Evolutionary conservation across 805 yeast species (phyloP).

Genomic region (Wickerhamomyces alni): DNA sequence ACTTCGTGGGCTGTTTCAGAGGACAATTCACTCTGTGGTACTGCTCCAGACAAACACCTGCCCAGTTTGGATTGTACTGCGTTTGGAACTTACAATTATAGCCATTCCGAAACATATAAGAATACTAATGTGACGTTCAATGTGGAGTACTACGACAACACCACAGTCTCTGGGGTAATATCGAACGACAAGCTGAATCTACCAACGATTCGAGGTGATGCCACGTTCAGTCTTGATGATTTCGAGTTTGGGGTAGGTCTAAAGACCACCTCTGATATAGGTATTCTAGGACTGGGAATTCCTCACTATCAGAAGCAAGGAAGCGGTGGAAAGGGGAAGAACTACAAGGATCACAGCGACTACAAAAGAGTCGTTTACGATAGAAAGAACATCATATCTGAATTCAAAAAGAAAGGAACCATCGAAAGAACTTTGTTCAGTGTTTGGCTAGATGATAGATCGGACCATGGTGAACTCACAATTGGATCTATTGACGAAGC

Average conservation of each 20-base stretch:
- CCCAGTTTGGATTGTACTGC: constrained; percentile 3
- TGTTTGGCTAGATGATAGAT: constrained; percentile 11
- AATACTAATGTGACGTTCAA: constrained; percentile 24
- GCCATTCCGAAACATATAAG: constrained; percentile 1
- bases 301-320: constrained; percentile 8
- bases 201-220: constrained; percentile 1
- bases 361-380: constrained; percentile 1
- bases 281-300: constrained; percentile 41
- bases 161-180: constrained; percentile 45
- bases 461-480: constrained; percentile 20
- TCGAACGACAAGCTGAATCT: constrained; percentile 30
- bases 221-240: constrained; percentile 25
- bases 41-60: not conserved
- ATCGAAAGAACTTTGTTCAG: constrained; percentile 14
- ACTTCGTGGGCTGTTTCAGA: constrained; percentile 27
- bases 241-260: constrained; percentile 29
- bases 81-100: constrained; percentile 5
- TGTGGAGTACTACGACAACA: constrained; percentile 42
- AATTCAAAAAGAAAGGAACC: constrained; percentile 3
- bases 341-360: not conserved
- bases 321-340: not conserved
- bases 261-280: constrained; percentile 26
- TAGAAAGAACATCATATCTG: constrained; percentile 8
- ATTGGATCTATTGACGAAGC: constrained; percentile 37
- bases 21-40: constrained; percentile 10